Evolutionary conservation across 257 asterid species (phyloP).

Genomic region (Nicotiana obtusifolia): DNA sequence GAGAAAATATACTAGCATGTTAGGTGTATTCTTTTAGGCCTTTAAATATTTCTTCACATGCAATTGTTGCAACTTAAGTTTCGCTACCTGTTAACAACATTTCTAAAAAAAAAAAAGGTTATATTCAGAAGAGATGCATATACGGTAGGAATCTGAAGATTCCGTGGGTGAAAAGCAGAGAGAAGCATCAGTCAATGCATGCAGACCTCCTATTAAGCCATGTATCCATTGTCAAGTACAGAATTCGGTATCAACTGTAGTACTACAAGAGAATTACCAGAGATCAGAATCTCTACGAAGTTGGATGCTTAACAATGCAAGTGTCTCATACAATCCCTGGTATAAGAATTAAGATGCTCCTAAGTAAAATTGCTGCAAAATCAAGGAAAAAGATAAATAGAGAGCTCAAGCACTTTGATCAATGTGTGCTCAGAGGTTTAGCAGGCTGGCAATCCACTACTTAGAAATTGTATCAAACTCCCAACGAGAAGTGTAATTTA

Average conservation of each 20-base stretch:
- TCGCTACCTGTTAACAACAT: neutral
- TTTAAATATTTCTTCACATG: neutral
- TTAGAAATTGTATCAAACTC: neutral
- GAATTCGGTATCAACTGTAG: neutral
- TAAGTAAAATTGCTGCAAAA: neutral
- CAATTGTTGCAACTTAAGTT: neutral
- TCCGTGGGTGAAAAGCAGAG: neutral
- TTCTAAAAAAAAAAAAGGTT: neutral
- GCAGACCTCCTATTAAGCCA: neutral
- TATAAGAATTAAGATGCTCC: neutral
- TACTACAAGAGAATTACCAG: neutral
- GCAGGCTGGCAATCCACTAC: no score
- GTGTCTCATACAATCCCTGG: neutral
- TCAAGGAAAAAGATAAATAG: no score
- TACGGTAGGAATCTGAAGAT: neutral
- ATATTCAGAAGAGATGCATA: neutral
- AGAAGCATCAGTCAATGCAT: neutral
- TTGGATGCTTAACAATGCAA: neutral
- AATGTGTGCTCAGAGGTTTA: no score
- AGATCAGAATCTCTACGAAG: neutral
- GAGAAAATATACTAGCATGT: neutral
- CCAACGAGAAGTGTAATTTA: neutral
- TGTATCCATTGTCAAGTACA: neutral
- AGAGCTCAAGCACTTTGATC: no score
- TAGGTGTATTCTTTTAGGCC: neutral